These are phyloP conservation scores for Ustilago lituana DNA, from an alignment of 1,284 basidiomycete species.

Conservation along the genomic window DNA sequence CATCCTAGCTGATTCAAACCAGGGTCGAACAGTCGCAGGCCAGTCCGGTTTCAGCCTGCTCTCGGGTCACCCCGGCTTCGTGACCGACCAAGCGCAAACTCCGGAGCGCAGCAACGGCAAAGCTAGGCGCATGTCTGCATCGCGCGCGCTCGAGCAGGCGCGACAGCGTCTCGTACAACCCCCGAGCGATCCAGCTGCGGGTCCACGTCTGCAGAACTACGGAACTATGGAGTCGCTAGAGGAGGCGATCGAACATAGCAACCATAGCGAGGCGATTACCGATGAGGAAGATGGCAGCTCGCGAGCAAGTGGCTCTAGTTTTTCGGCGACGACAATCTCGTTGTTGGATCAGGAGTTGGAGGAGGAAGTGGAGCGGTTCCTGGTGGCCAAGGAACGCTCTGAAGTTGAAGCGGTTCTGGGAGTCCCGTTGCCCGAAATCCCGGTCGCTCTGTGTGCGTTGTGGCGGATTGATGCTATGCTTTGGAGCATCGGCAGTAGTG, in stretches of 20 bases:
- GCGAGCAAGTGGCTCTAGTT: slow-evolving; percentile 14
- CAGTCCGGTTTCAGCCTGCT: slow-evolving; percentile 41
- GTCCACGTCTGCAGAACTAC: slow-evolving; percentile 13
- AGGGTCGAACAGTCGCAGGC: slow-evolving; percentile 6
- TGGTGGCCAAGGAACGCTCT: slow-evolving; percentile 44
- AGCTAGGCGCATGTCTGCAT: slow-evolving; percentile 35
- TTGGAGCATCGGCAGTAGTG: slow-evolving; percentile 58
- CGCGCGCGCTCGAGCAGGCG: slow-evolving; percentile 38
- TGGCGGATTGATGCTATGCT: slow-evolving; percentile 63
- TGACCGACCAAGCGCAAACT: slow-evolving; percentile 11
- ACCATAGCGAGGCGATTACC: slow-evolving; percentile 5
- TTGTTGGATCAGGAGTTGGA: slow-evolving; percentile 41
- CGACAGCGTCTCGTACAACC: slow-evolving; percentile 38
- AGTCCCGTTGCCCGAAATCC: slow-evolving; percentile 53
- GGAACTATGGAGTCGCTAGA: slow-evolving; percentile 22
- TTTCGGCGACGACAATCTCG: slow-evolving; percentile 28
- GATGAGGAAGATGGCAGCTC: slow-evolving; percentile 13
- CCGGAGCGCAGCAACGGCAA: slow-evolving; percentile 28
- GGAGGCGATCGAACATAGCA: slow-evolving; percentile 13
- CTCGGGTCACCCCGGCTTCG: slow-evolving; percentile 14
- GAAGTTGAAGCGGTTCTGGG: slow-evolving; percentile 60
- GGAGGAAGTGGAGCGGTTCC: slow-evolving; percentile 41
- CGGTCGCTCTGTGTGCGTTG: slow-evolving; percentile 53
- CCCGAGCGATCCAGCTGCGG: background rate
- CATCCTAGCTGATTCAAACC: too few relatives aligned